Base-by-base conservation (phyloP, 2,329 filamentous ascomycete species). In the Calonectria multiphialidica region DNA sequence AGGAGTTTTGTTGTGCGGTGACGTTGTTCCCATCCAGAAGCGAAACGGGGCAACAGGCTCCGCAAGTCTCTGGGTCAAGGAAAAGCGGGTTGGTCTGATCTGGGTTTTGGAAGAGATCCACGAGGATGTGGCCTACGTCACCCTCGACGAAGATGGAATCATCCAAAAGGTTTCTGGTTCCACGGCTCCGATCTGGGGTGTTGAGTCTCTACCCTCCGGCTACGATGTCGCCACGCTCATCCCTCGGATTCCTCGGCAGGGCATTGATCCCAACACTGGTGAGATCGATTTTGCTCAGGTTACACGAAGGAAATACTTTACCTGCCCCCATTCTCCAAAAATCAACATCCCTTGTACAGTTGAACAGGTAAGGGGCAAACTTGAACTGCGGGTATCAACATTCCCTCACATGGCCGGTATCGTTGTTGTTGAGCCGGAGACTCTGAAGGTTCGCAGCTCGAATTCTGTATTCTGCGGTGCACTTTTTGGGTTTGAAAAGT, bases 81-180 rank as follows among this genome's bases (percentile, higher is more conserved):
- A 99, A 83, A 99, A 99, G 84, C 91, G 93, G 61, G 92, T 95
- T 65, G 96, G 96, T 12, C 85, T 99, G 72, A 98, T 99, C 72
- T 99, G 97, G 97, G 97, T 99, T 10, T 86, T 99, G 2, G 97
- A 99, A 82, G 97, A 99, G 84, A 98, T 99, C 72, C 95, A 96
- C 68, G 97, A 99, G 84, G 96, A 99, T 81, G 93, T 97, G 45
- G 95, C 94, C 5, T 90, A 91, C 72, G 84, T 99, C 50, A 89
- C 88, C 13, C 88, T 98, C 23, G 94, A 97, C 80, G 93, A 95
- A 69, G 92, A 95, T 33, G 95, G 95, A 49, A 88, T 90, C 50
- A 90, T 98, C 21, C 88, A 91, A 33, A 91, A 89, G 64, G 88
- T 94, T 44, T 88, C 89, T 2, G 96, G 96, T n/a, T 90, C 93